Base-by-base conservation (phyloP, 208 protist genomes). In the Endotrypanum monterogeii region DNA sequence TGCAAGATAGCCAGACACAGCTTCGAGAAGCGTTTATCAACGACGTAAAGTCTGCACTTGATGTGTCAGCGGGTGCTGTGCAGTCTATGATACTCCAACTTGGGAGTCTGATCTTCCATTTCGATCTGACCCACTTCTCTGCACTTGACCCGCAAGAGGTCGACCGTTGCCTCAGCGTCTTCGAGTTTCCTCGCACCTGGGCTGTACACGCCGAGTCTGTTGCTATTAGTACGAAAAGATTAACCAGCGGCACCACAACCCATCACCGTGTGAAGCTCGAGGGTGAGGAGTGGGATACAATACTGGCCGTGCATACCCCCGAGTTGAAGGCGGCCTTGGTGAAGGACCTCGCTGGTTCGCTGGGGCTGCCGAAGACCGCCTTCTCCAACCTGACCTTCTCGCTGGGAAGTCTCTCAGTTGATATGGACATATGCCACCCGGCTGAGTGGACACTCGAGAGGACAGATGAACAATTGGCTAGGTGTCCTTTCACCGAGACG, bases 141-240 rank as follows among this genome's bases (percentile, higher is more conserved):
- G 44, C n/a, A 0, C 5, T 83, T 8, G 51, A 74, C 30, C 73
- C 73, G 1, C 61, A 41, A 28, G 74, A 79, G 7, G 51, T 83
- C 6, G 82, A 84, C 35, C 20, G 48, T 6, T 30, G 25, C 56
- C 69, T 89, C 16, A 61, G 41, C 44, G 39, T 20, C 6, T 80
- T 68, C 41, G 71, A 80, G n/a, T 89, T 80, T 63, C 61, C 55
- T 4, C 56, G 78, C 23, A 87, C 80, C 20, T 89, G 82, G 79
- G 79, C 54, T n/a, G n/a, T 87, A 0, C 83, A 90, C 54, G 18
- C 79, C 30, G 41, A 69, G 44, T 67, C 58, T 16, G 68, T 37
- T 0, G 39, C 50, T 3, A 68, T 37, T 0, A 52, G 55, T 8
- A 28, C 23, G 32, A 56, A 73, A 5, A 46, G 25, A 50, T 30